phyloP scores from a whole-genome alignment of 106 monocot genomes.

The Dendrobium chrysotoxum region DNA sequence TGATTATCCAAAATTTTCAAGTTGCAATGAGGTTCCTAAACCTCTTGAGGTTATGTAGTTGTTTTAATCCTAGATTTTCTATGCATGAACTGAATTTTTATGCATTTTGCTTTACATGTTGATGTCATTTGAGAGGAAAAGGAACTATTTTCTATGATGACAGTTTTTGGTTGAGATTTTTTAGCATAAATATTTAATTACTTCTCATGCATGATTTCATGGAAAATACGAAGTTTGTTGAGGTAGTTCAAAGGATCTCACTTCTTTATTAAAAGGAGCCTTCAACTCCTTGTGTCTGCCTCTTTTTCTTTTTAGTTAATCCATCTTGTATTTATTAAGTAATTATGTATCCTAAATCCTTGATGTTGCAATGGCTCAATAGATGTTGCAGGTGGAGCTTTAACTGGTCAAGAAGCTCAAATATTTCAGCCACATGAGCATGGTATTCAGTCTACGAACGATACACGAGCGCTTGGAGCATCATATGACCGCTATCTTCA shows the following conservation, averaged over 20 bases:
- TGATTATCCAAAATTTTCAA: background rate
- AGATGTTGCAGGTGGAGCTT: conserved; percentile 3
- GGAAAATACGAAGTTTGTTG: too few relatives aligned
- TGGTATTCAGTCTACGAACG: background rate
- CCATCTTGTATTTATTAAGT: background rate
- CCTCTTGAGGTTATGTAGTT: background rate
- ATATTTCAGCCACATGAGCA: background rate
- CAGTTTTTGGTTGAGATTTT: background rate
- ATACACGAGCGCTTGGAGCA: background rate
- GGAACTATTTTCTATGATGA: background rate
- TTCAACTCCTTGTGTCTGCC: too few relatives aligned
- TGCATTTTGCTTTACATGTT: background rate
- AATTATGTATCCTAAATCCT: background rate
- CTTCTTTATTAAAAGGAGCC: too few relatives aligned
- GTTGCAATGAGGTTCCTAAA: background rate
- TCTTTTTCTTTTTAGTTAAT: too few relatives aligned
- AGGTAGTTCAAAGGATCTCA: too few relatives aligned
- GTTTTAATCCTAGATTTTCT: background rate
- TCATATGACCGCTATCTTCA: conserved; percentile 7
- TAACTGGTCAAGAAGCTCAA: background rate
- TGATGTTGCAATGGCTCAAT: background rate
- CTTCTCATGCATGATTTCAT: background rate
- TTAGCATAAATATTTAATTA: background rate
- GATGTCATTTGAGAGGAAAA: background rate
- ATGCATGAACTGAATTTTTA: background rate